Conservation (phyloP, 2,329 filamentous ascomycete genomes). For the Pseudocercospora eumusae region DNA sequence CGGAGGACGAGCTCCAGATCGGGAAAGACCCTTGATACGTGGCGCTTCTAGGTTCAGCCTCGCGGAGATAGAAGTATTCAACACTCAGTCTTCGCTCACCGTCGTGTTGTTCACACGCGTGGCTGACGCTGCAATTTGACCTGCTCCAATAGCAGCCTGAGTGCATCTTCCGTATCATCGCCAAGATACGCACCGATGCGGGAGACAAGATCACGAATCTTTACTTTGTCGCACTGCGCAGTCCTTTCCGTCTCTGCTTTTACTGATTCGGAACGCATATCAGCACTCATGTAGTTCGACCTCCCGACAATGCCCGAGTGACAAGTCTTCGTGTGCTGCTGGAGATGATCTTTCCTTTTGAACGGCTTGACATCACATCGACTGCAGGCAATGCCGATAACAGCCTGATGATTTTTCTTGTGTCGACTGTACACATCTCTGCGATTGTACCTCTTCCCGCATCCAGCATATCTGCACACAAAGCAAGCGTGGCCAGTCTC, state of each 20-base stretch:
- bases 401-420: constrained; percentile 9
- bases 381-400: constrained; percentile 11
- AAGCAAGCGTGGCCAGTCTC: neutral
- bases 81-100: too few relatives aligned
- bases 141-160: neutral
- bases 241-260: too few relatives aligned
- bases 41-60: neutral
- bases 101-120: too few relatives aligned
- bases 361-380: constrained; percentile 12
- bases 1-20: neutral
- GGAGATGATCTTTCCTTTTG: constrained; percentile 24
- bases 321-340: constrained; percentile 5
- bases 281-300: too few relatives aligned
- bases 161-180: neutral
- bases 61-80: neutral
- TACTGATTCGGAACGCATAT: too few relatives aligned
- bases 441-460: neutral
- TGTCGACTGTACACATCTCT: constrained; percentile 17
- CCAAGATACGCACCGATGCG: too few relatives aligned
- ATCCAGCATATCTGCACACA: neutral
- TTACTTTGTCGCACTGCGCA: too few relatives aligned
- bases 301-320: neutral
- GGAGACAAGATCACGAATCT: too few relatives aligned
- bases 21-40: neutral
- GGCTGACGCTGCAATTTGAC: neutral